Percentiles rank a stretch among this genome's conserved stretches.
Evolutionary conservation across 768 basidiomycete species (phyloP).

Genomic region (Agrocybe praecox): DNA sequence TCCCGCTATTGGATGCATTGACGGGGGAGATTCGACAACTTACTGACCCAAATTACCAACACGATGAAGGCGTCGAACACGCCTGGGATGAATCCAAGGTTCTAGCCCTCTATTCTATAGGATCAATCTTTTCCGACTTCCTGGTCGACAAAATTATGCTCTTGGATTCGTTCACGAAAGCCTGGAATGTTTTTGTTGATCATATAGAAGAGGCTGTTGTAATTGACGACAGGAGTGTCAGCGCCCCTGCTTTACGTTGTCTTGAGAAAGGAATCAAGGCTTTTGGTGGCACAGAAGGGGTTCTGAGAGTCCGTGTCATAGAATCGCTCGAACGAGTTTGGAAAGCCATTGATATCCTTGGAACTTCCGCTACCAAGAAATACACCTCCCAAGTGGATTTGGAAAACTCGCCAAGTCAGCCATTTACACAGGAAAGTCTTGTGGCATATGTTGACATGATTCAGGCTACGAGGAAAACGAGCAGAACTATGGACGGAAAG

Average conservation of each 20-base stretch:
- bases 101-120: conserved; percentile 82
- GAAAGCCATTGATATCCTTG: conserved; percentile 69
- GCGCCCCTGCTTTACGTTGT: conserved; percentile 83
- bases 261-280: conserved; percentile 79
- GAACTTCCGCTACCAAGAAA: conserved; percentile 37
- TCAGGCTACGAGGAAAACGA: conserved; percentile 55
- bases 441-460: conserved; percentile 79
- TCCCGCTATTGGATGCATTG: conserved; percentile 80
- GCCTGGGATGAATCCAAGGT: conserved; percentile 90
- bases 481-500: conserved; percentile 44
- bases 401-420: conserved; percentile 29
- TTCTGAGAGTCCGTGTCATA: conserved; percentile 42
- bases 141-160: conserved; percentile 71
- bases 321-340: conserved; percentile 67
- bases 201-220: conserved; percentile 75
- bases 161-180: conserved; percentile 66
- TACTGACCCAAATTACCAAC: conserved; percentile 21
- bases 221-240: conserved; percentile 67
- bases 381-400: conserved; percentile 19
- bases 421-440: conserved; percentile 86
- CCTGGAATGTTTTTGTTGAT: conserved; percentile 75
- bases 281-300: conserved; percentile 41
- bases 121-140: conserved; percentile 84
- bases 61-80: conserved; percentile 29
- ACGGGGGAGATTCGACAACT: conserved; percentile 55